Evolutionary conservation across 192 early-diverging fungal species (phyloP).

Genomic region (Umbelopsis isabellina): DNA sequence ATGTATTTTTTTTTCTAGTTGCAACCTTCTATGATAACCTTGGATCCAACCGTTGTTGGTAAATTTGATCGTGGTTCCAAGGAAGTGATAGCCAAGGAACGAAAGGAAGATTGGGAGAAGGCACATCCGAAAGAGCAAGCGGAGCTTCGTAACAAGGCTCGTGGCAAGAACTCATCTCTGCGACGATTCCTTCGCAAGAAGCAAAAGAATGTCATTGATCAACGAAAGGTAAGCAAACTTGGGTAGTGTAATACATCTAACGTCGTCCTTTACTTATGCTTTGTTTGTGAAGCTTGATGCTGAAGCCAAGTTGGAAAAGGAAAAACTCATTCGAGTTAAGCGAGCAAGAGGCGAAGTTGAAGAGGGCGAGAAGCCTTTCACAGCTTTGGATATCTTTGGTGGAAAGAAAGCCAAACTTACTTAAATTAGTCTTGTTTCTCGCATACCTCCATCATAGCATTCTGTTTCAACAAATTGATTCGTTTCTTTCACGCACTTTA

Average conservation of each 20-base stretch:
- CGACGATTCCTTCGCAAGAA: conserved; percentile 79
- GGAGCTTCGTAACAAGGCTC: conserved; percentile 58
- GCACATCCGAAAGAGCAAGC: conserved; percentile 46
- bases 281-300: conserved; percentile 44
- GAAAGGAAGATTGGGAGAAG: conserved; percentile 60
- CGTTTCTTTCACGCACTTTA: background rate
- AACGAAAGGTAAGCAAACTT: conserved; percentile 53
- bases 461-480: background rate
- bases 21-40: conserved; percentile 89
- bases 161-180: conserved; percentile 78
- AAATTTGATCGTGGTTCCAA: conserved; percentile 69
- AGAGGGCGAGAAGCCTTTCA: conserved; percentile 51
- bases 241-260: background rate
- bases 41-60: conserved; percentile 84
- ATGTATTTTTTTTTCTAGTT: conserved; percentile 41
- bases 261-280: background rate
- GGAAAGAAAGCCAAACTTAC: conserved; percentile 44
- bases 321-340: conserved; percentile 41
- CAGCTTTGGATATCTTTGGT: conserved; percentile 68
- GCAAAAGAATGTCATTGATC: conserved; percentile 83
- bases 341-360: conserved; percentile 42
- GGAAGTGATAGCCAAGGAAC: conserved; percentile 63
- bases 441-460: conserved; percentile 17
- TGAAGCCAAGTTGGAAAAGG: conserved; percentile 54
- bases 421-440: conserved; percentile 1